Percentiles rank a stretch among this genome's conserved stretches.
Conservation (phyloP, 2,329 filamentous ascomycete genomes). For the Ambrosiella beaveri region DNA sequence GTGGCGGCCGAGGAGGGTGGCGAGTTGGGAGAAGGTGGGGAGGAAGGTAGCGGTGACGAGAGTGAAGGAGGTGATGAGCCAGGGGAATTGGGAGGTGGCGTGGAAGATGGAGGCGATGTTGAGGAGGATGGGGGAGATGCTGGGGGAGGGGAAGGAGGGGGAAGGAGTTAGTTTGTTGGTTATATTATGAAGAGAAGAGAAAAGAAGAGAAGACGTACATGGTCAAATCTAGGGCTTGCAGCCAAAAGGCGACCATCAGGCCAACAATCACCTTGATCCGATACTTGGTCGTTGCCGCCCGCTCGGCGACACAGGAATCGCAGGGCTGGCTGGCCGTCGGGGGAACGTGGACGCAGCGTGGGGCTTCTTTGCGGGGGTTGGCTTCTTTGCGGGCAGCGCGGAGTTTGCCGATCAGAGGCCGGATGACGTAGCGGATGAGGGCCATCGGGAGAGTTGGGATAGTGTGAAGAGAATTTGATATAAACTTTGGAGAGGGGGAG, state of each 20-base stretch:
- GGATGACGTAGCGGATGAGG: not conserved
- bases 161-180: not conserved
- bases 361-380: not conserved
- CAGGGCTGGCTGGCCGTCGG: constrained; percentile 15
- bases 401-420: not conserved
- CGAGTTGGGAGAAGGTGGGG: constrained; percentile 46
- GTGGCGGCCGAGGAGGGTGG: constrained; percentile 48
- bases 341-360: not conserved
- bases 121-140: constrained; percentile 34
- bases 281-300: constrained; percentile 23
- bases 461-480: not conserved
- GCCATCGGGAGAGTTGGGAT: not conserved
- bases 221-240: constrained; percentile 46
- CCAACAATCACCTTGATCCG: constrained; percentile 43
- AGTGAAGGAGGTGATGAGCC: constrained; percentile 54
- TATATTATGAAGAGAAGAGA: not conserved
- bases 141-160: not conserved
- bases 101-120: constrained; percentile 41
- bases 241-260: constrained; percentile 40
- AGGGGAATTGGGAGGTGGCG: constrained; percentile 34
- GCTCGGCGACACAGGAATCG: constrained; percentile 20
- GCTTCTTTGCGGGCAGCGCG: not conserved
- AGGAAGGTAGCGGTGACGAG: constrained; percentile 50
- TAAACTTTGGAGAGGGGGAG: not conserved
- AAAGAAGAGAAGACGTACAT: constrained; percentile 24